Conservation (phyloP, 257 asterid species). For the Coffea canephora region DNA sequence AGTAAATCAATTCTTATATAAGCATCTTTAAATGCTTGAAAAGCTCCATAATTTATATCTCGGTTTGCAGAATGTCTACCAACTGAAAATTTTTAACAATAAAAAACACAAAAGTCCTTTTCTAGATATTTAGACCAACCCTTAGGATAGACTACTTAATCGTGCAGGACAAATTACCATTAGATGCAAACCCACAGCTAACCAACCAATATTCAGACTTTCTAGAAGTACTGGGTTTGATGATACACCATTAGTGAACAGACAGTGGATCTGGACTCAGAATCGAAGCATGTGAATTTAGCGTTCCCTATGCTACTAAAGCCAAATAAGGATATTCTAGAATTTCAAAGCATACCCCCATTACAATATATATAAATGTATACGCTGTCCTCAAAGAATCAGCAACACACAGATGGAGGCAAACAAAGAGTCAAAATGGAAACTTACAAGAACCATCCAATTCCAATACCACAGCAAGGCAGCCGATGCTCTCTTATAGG, state of each 20-base stretch:
- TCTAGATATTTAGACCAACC: background rate
- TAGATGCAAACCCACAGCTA: no score
- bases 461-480: slow-evolving; percentile 93
- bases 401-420: slow-evolving; percentile 1
- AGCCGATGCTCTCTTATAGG: slow-evolving; percentile 58
- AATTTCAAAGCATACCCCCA: background rate
- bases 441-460: slow-evolving; percentile 92
- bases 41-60: background rate
- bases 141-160: no score
- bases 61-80: background rate
- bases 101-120: background rate
- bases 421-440: slow-evolving; percentile 6
- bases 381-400: background rate
- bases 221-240: no score
- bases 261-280: no score
- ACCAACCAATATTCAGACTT: no score
- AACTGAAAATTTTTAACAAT: background rate
- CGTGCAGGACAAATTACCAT: no score
- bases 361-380: background rate
- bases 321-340: background rate
- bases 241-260: no score
- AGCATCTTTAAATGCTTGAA: background rate
- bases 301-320: background rate
- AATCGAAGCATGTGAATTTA: no score
- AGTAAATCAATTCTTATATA: no score